phyloP scores from a whole-genome alignment of 345 rosid species.

The Xanthoceras sorbifolium region DNA sequence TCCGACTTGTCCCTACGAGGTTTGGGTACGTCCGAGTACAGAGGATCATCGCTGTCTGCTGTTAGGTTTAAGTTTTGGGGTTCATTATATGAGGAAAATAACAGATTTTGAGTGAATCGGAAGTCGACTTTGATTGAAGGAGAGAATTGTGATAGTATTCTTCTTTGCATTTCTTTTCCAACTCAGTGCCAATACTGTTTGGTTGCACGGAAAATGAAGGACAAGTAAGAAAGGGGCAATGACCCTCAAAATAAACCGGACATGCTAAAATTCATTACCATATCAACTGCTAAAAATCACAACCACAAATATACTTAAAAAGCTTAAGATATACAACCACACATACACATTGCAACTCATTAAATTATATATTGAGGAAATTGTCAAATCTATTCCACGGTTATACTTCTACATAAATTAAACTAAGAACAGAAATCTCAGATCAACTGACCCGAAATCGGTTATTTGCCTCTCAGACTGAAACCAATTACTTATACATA shows the following conservation, averaged over 20 bases:
- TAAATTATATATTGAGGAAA: too few species aligned
- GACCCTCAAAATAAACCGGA: too few species aligned
- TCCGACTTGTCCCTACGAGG: constrained; percentile 67
- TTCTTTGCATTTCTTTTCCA: constrained; percentile 38
- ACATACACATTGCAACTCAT: too few species aligned
- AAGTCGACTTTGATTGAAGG: constrained; percentile 2
- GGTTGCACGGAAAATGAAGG: too few species aligned
- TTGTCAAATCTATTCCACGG: too few species aligned
- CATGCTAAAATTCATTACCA: too few species aligned
- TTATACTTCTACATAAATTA: background rate
- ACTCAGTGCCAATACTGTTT: too few species aligned
- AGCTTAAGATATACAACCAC: too few species aligned
- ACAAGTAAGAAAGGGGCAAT: too few species aligned
- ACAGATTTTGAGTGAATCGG: constrained; percentile 26
- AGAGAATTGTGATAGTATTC: constrained; percentile 27
- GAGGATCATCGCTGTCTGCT: constrained; percentile 35
- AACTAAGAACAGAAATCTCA: background rate
- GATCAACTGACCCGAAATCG: background rate
- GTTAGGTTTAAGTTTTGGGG: too few species aligned
- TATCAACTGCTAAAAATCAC: too few species aligned
- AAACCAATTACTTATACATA: background rate
- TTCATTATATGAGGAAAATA: constrained; percentile 21
- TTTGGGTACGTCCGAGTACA: constrained; percentile 66
- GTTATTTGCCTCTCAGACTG: background rate
- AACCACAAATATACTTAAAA: too few species aligned